Evolutionary conservation across 148 eudicot species (phyloP).

Genomic region (Diospyros lotus): DNA sequence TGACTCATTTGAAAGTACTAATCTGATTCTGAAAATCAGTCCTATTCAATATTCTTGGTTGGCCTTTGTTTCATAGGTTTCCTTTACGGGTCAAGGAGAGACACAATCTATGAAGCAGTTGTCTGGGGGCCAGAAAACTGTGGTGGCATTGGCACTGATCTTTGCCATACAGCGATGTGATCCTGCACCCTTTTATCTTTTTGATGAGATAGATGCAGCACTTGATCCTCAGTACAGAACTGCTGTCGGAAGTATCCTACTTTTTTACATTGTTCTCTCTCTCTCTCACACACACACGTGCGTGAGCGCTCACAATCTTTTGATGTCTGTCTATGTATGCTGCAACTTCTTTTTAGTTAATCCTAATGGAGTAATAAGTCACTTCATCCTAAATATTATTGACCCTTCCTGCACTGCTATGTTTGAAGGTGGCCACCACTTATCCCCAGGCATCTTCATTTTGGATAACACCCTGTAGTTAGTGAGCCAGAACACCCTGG

Average conservation of each 20-base stretch:
- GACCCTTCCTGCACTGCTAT: no score
- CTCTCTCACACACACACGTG: neutral
- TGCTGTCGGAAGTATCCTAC: constrained; percentile 98
- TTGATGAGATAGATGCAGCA: constrained; percentile 99
- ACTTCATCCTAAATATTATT: no score
- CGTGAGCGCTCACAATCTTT: neutral
- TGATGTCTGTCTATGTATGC: no score
- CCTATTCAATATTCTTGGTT: neutral
- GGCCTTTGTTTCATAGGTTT: constrained; percentile 54
- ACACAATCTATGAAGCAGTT: constrained; percentile 99
- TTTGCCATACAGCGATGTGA: constrained; percentile 97
- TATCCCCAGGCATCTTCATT: no score
- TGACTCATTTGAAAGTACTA: neutral
- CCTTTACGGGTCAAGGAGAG: constrained; percentile 98
- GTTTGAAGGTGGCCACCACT: no score
- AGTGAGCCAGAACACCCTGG: no score
- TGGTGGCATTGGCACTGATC: constrained; percentile 88
- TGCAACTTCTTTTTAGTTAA: no score
- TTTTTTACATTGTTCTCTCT: neutral
- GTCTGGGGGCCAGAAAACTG: constrained; percentile 99
- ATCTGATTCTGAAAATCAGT: neutral
- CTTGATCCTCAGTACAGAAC: constrained; percentile 99
- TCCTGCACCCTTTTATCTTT: constrained; percentile 99
- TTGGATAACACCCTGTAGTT: no score
- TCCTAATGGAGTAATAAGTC: no score